Base-by-base conservation (phyloP, 2,329 filamentous ascomycete genomes). In the Nigrograna mackinnonii region DNA sequence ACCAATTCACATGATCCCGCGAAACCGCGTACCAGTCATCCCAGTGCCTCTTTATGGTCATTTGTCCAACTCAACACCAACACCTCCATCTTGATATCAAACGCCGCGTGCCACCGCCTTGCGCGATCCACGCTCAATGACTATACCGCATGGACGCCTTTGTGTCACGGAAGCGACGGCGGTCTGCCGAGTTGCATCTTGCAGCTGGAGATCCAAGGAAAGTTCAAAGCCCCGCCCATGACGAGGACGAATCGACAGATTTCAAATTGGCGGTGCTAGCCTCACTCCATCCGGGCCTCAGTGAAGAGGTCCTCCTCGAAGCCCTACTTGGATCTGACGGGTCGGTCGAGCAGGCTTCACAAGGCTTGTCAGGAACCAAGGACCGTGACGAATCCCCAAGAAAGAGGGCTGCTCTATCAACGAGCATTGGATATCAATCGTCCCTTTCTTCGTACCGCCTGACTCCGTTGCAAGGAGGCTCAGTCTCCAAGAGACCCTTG, bases 211-310 rank as follows among this genome's bases (percentile, higher is more conserved):
- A 33, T 11, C 11, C 2, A n/a, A n/a, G n/a, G n/a, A n/a, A n/a
- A n/a, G 13, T 17, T 33, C 16, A 28, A 14, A 12, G 24, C 24
- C 14, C 24, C 11, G 24, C 37, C 21, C 43, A 47, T 6, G 53
- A 52, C 4, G 79, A 83, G 13, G 83, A 91, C 13, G 88, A 95
- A 35, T 85, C 87, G 1, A 99, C 94, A 0, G 94, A 97, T 49
- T 76, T 95, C 56, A 97, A 96, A 61, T 72, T 99, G 12, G 91
- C 91, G 1, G 74, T 95, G 2, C 73, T 99, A 3, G 80, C 86
- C 2, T 97, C 94, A 1, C 71, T 96, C 0, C 79, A 91, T 52
- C 83, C 88, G 0, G 63, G 74, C 1, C 52, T 84, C 4, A 77
- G 83, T 6, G 83, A 87, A 35, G 81, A 85, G 24, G 74, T 78